Evolutionary conservation across 208 protist species (phyloP).

Genomic region (Crithidia sp.): DNA sequence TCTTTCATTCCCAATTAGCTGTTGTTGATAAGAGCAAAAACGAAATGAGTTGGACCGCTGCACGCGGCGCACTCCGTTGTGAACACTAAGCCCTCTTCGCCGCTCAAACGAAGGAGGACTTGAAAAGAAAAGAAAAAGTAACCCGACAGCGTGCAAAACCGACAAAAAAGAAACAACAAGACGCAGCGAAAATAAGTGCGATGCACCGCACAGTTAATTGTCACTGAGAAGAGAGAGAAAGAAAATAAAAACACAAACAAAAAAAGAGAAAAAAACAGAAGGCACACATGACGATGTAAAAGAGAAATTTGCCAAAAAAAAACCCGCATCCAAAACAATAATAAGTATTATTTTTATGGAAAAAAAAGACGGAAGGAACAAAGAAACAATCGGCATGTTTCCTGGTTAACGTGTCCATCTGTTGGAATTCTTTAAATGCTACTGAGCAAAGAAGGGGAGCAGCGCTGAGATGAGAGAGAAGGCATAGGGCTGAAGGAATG

Average conservation of each 20-base stretch:
- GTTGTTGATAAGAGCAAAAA: no score
- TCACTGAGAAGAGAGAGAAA: conserved; percentile 12
- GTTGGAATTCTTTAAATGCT: no score
- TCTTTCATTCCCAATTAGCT: no score
- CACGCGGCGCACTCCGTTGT: no score
- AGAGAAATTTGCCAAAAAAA: background rate
- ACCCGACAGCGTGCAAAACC: background rate
- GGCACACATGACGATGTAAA: background rate
- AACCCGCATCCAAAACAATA: background rate
- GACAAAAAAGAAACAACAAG: background rate
- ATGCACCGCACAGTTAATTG: background rate
- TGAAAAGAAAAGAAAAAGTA: conserved; percentile 1
- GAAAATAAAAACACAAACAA: conserved; percentile 1
- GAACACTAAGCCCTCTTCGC: no score
- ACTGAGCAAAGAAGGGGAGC: no score
- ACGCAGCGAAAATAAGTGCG: background rate
- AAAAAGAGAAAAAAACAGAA: background rate
- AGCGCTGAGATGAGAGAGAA: no score
- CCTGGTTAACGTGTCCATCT: no score
- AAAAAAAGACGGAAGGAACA: background rate
- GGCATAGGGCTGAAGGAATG: no score
- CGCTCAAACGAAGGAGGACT: no score
- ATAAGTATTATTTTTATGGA: background rate
- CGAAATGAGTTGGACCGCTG: no score
- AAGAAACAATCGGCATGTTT: background rate